Evolutionary conservation across 2,329 filamentous ascomycete species (phyloP).

Genomic region (Neoscytalidium dimidiatum): DNA sequence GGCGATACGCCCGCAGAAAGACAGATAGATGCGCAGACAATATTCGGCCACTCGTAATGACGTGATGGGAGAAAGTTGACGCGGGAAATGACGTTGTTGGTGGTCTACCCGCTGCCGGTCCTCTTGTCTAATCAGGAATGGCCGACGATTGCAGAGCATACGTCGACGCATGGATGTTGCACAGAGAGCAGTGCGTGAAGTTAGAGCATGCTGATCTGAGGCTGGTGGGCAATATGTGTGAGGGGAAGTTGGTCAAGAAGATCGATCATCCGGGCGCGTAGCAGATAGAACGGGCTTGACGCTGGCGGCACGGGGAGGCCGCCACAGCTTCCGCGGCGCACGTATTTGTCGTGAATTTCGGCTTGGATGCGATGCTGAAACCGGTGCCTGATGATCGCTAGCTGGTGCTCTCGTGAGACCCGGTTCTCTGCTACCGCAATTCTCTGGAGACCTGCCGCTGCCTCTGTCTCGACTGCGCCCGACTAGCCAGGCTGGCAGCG

Average conservation of each 20-base stretch:
- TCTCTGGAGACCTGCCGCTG: neutral
- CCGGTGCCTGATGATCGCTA: neutral
- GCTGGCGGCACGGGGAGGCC: neutral
- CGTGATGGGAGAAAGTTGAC: conserved; percentile 6
- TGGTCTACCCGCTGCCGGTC: conserved; percentile 7
- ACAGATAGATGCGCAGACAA: no score
- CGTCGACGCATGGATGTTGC: neutral
- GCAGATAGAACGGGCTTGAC: neutral
- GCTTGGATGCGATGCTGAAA: neutral
- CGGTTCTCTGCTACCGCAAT: neutral
- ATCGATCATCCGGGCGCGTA: conserved; percentile 11
- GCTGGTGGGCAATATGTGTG: neutral
- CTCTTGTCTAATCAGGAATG: conserved; percentile 12
- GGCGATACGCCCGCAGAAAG: neutral
- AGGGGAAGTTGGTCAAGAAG: conserved; percentile 10
- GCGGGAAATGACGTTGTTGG: conserved; percentile 12
- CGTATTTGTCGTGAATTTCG: neutral
- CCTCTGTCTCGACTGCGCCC: neutral
- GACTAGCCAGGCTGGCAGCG: neutral
- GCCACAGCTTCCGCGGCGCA: neutral
- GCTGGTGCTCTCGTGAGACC: neutral
- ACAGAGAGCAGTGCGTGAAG: conserved; percentile 3
- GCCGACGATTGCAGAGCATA: neutral
- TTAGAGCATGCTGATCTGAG: neutral
- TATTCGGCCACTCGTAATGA: conserved; percentile 6